Evolutionary conservation across 345 rosid species (phyloP).

Genomic region (Populus nigra): DNA sequence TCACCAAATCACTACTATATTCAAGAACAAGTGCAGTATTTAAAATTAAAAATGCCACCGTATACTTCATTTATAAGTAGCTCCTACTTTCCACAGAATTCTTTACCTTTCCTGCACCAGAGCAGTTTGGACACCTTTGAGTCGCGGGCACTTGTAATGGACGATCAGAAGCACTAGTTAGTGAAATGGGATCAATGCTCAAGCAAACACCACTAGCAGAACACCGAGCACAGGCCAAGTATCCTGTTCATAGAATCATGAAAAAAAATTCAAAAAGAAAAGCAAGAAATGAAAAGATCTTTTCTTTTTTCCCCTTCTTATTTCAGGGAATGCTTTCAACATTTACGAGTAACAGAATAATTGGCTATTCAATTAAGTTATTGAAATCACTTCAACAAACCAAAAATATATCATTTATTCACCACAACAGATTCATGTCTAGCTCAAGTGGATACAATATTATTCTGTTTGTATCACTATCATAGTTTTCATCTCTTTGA

Average conservation of each 20-base stretch:
- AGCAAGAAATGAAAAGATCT: not conserved
- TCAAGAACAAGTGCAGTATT: not conserved
- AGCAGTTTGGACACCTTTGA: conserved; percentile 72
- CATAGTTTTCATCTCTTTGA: not conserved
- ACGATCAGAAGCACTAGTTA: conserved; percentile 42
- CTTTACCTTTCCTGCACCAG: conserved; percentile 90
- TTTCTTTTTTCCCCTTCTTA: not conserved
- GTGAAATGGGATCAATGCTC: conserved; percentile 54
- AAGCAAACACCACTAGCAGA: conserved; percentile 75
- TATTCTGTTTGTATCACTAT: not conserved
- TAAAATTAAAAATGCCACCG: not conserved
- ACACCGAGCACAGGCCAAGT: conserved; percentile 91
- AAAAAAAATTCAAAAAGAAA: not conserved
- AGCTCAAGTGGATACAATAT: not conserved
- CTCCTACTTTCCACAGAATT: not conserved
- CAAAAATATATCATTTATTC: not conserved
- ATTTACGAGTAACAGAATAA: not conserved
- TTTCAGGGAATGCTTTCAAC: not conserved
- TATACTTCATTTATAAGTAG: not conserved
- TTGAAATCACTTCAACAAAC: not conserved
- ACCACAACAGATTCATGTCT: not conserved
- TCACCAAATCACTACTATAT: not conserved
- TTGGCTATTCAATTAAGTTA: not conserved
- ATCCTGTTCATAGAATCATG: conserved; percentile 48
- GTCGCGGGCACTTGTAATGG: conserved; percentile 59